These are phyloP conservation scores for Macadamia tetraphylla DNA, from an alignment of 164 flowering plant genomes.

Conservation along the genomic window DNA sequence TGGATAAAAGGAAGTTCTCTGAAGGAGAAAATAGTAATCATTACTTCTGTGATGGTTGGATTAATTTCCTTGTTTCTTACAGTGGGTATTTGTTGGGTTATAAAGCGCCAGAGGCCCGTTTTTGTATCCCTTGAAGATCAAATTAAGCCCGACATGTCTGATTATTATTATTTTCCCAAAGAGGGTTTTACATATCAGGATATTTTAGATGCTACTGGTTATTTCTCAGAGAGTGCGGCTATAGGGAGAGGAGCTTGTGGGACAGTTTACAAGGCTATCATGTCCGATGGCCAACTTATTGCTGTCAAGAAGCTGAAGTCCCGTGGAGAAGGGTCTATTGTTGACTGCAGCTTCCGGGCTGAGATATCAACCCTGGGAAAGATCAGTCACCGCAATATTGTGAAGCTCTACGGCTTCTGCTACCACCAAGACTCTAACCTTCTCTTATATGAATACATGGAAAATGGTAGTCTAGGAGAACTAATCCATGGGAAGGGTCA, in stretches of 20 bases:
- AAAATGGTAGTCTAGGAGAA: slow-evolving; percentile 59
- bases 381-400: slow-evolving; percentile 59
- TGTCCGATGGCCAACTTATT: slow-evolving; percentile 36
- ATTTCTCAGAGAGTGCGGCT: slow-evolving; percentile 40
- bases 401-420: slow-evolving; percentile 53
- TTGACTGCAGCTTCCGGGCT: slow-evolving; percentile 45
- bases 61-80: slow-evolving; percentile 30
- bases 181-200: slow-evolving; percentile 51
- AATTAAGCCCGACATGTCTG: slow-evolving; percentile 22
- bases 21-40: slow-evolving; percentile 39
- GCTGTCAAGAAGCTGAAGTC: slow-evolving; percentile 54
- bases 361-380: slow-evolving; percentile 59
- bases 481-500: slow-evolving; percentile 34
- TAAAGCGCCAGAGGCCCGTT: slow-evolving; percentile 23
- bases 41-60: slow-evolving; percentile 32
- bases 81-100: slow-evolving; percentile 36
- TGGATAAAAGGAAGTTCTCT: slow-evolving; percentile 35
- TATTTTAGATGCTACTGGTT: slow-evolving; percentile 50
- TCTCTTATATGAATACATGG: slow-evolving; percentile 56
- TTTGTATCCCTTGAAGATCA: slow-evolving; percentile 34
- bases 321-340: slow-evolving; percentile 35
- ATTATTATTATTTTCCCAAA: slow-evolving; percentile 44
- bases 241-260: slow-evolving; percentile 64
- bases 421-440: slow-evolving; percentile 47
- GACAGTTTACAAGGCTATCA: slow-evolving; percentile 48